Evolutionary conservation across 192 early-diverging fungal species (phyloP), one percentile per base, ranked within the genome.

Genomic region (Mortierella alpina): DNA sequence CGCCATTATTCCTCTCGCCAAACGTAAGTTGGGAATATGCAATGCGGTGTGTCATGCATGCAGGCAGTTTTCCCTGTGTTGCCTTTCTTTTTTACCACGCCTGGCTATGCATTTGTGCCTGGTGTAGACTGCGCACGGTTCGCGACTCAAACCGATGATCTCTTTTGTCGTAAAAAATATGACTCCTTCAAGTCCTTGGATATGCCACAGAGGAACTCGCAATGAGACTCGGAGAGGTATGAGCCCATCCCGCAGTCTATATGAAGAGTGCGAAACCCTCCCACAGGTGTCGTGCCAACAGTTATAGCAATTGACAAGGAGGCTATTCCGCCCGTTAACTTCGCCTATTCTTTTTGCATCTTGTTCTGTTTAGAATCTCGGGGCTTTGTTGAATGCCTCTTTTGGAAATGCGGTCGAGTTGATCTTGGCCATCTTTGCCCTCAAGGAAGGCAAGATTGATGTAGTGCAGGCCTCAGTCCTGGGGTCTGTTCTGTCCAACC

Each of bases 381-480:
- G 96, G 52, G 96, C 93, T 18, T 87, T 99, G 14, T 77, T 99
- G 56, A 79, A 82, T 75, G 91, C 91, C 3, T 87, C 88, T 12
- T 93, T 94, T 72, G 95, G 96, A 42, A 99, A 98, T 66, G 93
- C 93, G 4, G 93, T 97, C 11, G 94, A 95, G 74, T 70, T 95
- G 83, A 91, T 98, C 72, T 86, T 99, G 17, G 90, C 88, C 7
- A 84, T 97, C 31, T 85, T 97, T 76, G 95, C 96, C 8, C 85
- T 99, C 48, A 86, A 89, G 15, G 84, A 93, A 75, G 91, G 91
- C 62, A 84, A 95, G 54, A 83, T 96, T 14, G 79, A 86, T 39
- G 94, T 98, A 56, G 96, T 98, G 49, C 93, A 97, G 74, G 91
- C 97, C 0, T 94, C 93, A 47, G 88, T 97, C 60, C 77, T 97